These are phyloP conservation scores for Solanum hybrid DNA, from an alignment of 305 asterid species.

Conservation along the genomic window DNA sequence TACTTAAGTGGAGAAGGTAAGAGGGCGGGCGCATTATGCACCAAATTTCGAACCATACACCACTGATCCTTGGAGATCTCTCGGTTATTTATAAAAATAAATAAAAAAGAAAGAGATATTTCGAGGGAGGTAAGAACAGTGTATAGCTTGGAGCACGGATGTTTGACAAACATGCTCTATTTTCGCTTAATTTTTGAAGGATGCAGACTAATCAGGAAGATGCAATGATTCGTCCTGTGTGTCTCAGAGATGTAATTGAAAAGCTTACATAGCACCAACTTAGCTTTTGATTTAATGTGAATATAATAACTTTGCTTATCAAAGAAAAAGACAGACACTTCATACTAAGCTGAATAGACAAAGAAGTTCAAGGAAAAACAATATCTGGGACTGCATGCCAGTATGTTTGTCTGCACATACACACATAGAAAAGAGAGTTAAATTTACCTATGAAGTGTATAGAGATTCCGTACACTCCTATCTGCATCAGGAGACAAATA, in stretches of 20 bases:
- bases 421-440: conserved; percentile 3
- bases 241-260: background rate
- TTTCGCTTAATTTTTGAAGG: background rate
- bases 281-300: background rate
- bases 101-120: background rate
- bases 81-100: background rate
- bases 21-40: background rate
- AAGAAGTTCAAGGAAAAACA: background rate
- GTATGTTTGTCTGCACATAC: background rate
- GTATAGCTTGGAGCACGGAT: background rate
- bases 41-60: background rate
- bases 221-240: background rate
- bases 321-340: background rate
- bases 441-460: conserved; percentile 82
- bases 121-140: background rate
- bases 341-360: background rate
- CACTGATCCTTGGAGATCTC: background rate
- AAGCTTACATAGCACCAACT: background rate
- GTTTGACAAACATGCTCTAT: background rate
- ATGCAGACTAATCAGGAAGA: background rate
- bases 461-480: conserved; percentile 85
- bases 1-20: background rate
- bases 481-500: conserved; percentile 94
- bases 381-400: background rate
- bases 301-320: background rate